These are phyloP conservation scores for Ephemerocybe angulata DNA, from an alignment of 768 basidiomycete species.

Conservation along the genomic window DNA sequence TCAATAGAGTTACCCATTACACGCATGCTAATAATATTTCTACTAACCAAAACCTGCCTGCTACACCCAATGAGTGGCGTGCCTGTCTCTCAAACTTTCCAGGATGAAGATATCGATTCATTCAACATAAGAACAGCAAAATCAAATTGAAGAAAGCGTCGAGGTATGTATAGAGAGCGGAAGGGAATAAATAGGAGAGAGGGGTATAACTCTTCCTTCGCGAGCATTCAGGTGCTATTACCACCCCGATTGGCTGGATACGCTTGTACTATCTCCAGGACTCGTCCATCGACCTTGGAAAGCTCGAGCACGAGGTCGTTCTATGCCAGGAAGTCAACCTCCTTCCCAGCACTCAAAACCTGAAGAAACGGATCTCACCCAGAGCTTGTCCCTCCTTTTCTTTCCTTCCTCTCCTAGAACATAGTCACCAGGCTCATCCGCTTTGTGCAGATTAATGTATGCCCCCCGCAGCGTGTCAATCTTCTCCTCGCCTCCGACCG, in stretches of 20 bases:
- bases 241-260: neutral
- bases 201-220: neutral
- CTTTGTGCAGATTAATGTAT: conserved; percentile 22
- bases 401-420: conserved; percentile 25
- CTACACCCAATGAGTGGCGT: too few relatives aligned
- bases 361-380: conserved; percentile 19
- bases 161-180: too few relatives aligned
- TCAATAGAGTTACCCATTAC: neutral
- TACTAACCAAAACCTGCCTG: too few relatives aligned
- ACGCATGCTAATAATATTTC: neutral
- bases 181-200: too few relatives aligned
- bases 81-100: too few relatives aligned
- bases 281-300: neutral
- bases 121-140: too few relatives aligned
- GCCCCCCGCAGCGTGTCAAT: conserved; percentile 25
- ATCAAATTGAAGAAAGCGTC: too few relatives aligned
- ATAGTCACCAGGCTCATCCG: conserved; percentile 28
- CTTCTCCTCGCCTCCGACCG: conserved; percentile 19
- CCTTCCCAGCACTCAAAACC: too few relatives aligned
- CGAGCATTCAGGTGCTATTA: neutral
- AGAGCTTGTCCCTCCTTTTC: conserved; percentile 24
- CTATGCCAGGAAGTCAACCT: neutral
- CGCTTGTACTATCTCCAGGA: neutral
- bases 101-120: too few relatives aligned
- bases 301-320: neutral